Conservation (phyloP, 345 rosid species). For the Arabidopsis suecica region DNA sequence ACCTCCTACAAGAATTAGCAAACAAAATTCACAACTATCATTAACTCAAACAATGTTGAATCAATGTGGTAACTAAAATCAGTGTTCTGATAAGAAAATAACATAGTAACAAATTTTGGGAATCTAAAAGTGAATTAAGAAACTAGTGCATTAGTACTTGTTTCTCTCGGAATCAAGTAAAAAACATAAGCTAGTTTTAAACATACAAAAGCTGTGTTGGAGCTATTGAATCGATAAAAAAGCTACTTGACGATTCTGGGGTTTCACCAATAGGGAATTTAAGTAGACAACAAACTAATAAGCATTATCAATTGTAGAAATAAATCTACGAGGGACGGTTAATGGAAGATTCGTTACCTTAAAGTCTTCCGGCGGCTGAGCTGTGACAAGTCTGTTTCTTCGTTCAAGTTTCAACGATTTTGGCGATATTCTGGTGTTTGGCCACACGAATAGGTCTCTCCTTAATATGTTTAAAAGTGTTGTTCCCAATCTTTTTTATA, state of each 20-base stretch:
- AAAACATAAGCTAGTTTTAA: neutral
- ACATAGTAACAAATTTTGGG: neutral
- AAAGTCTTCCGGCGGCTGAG: constrained; percentile 35
- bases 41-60: neutral
- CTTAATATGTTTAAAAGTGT: neutral
- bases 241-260: constrained; percentile 20
- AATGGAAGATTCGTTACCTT: constrained; percentile 25
- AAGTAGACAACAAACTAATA: neutral
- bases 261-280: constrained; percentile 1
- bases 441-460: neutral
- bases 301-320: neutral
- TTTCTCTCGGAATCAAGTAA: neutral
- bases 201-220: neutral
- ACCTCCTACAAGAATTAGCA: constrained; percentile 13
- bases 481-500: neutral
- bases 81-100: neutral
- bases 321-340: neutral
- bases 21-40: neutral
- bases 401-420: constrained; percentile 18
- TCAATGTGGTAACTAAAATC: neutral
- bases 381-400: constrained; percentile 5
- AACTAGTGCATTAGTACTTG: neutral
- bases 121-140: neutral
- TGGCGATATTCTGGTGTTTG: constrained; percentile 34
- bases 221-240: constrained; percentile 21